phyloP scores from a whole-genome alignment of 2,329 filamentous ascomycete species.

The Fusarium sp. region DNA sequence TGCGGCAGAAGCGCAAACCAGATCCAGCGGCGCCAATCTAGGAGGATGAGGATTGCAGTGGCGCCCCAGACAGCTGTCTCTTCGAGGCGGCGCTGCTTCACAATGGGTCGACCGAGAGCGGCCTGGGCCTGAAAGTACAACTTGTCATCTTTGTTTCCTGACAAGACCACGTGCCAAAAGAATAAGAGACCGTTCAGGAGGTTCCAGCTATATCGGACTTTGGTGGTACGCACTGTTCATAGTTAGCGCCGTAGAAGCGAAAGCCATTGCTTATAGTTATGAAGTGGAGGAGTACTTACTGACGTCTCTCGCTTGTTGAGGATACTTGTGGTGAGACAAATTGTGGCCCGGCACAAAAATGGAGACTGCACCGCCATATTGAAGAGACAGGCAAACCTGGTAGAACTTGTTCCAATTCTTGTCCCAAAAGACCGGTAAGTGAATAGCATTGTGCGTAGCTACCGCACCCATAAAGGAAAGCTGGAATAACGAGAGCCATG shows the following conservation, averaged over 20 bases:
- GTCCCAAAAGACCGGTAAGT: constrained; percentile 17
- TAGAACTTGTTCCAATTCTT: constrained; percentile 31
- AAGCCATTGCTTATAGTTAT: neutral
- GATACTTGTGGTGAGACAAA: constrained; percentile 30
- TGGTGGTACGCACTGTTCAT: constrained; percentile 23
- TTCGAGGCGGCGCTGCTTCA: constrained; percentile 14
- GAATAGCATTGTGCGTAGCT: constrained; percentile 26
- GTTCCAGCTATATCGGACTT: constrained; percentile 31
- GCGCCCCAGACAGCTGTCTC: constrained; percentile 26
- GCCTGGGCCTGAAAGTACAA: constrained; percentile 23
- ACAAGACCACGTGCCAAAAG: constrained; percentile 25
- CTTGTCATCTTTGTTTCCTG: constrained; percentile 24
- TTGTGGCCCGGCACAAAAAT: constrained; percentile 28
- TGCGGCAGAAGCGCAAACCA: constrained; percentile 23
- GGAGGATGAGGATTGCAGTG: neutral
- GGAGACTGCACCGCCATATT: constrained; percentile 24
- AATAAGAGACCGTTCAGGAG: constrained; percentile 19
- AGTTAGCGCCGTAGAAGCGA: neutral
- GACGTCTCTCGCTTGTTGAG: constrained; percentile 26
- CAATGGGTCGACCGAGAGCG: constrained; percentile 22
- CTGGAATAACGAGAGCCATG: constrained; percentile 28
- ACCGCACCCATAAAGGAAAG: constrained; percentile 28
- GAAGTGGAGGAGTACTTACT: constrained; percentile 10
- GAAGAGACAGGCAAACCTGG: constrained; percentile 29
- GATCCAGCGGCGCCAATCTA: constrained; percentile 28